phyloP scores from a whole-genome alignment of 2,329 filamentous ascomycete genomes.

The Diaporthe aspalathi region DNA sequence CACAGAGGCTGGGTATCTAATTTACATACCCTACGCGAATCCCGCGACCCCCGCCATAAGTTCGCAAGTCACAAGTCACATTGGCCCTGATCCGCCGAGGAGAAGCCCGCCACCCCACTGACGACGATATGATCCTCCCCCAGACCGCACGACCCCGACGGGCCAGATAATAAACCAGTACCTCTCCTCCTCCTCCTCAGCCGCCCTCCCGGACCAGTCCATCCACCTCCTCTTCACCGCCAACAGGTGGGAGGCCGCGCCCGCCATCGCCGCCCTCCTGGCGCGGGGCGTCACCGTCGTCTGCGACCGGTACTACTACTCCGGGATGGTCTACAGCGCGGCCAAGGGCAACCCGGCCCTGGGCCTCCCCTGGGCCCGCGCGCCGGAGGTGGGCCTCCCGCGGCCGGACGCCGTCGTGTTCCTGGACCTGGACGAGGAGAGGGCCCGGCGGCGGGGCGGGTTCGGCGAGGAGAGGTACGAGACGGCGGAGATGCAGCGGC shows the following conservation, averaged over 20 bases:
- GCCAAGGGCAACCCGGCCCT: constrained; percentile 83
- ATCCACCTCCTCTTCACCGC: constrained; percentile 92
- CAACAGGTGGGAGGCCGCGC: constrained; percentile 85
- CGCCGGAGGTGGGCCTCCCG: constrained; percentile 87
- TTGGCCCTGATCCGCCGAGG: too few relatives aligned
- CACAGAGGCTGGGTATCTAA: too few relatives aligned
- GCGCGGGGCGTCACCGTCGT: constrained; percentile 78
- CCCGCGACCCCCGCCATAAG: too few relatives aligned
- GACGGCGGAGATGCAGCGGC: constrained; percentile 81
- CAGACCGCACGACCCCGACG: constrained; percentile 85
- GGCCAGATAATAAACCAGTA: constrained; percentile 90
- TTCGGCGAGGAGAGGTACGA: constrained; percentile 94
- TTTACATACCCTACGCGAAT: too few relatives aligned
- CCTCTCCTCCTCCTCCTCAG: constrained; percentile 76
- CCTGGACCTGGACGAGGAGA: constrained; percentile 80
- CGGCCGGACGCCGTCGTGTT: constrained; percentile 90
- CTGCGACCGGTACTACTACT: constrained; percentile 95
- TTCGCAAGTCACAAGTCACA: background rate
- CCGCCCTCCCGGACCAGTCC: constrained; percentile 82
- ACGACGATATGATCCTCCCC: background rate
- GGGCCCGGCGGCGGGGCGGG: constrained; percentile 81
- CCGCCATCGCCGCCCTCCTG: constrained; percentile 65
- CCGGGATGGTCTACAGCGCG: constrained; percentile 90
- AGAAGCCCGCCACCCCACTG: background rate
- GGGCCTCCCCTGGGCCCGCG: constrained; percentile 81